These are phyloP conservation scores for Fusarium sp. DNA, from an alignment of 2,329 filamentous ascomycete species.

Conservation along the genomic window DNA sequence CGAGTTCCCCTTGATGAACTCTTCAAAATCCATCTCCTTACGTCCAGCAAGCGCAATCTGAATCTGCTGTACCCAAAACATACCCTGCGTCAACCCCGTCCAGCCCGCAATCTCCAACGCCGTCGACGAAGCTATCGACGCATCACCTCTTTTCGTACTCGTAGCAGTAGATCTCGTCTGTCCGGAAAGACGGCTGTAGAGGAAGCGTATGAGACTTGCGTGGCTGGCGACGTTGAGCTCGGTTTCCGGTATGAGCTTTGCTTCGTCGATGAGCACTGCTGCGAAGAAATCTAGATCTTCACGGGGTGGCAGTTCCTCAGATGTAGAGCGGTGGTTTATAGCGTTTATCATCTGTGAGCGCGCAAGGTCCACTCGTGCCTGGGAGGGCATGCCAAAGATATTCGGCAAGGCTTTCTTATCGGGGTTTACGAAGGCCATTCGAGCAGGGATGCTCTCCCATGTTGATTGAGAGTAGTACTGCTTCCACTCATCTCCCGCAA, in stretches of 20 bases:
- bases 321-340: conserved; percentile 15
- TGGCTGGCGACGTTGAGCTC: conserved; percentile 39
- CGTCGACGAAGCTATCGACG: conserved; percentile 20
- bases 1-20: conserved; percentile 37
- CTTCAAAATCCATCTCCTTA: conserved; percentile 26
- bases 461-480: conserved; percentile 43
- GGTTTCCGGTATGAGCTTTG: conserved; percentile 25
- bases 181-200: conserved; percentile 11
- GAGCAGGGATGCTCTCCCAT: conserved; percentile 48
- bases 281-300: conserved; percentile 45
- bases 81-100: conserved; percentile 42
- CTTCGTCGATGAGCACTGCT: conserved; percentile 41
- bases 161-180: neutral
- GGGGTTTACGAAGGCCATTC: conserved; percentile 47
- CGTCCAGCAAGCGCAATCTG: conserved; percentile 29
- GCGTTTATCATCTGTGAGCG: conserved; percentile 38
- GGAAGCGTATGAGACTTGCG: conserved; percentile 31
- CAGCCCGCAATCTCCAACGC: conserved; percentile 35
- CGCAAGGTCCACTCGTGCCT: conserved; percentile 33
- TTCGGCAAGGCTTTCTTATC: conserved; percentile 50
- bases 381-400: conserved; percentile 37
- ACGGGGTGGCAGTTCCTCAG: conserved; percentile 8
- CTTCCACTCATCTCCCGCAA: conserved; percentile 47
- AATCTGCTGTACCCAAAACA: conserved; percentile 50
- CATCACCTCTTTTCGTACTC: neutral